Evolutionary conservation across 2,329 filamentous ascomycete genomes (phyloP), one percentile per base, ranked within the genome.

Genomic region (Beauveria rudraprayagi): DNA sequence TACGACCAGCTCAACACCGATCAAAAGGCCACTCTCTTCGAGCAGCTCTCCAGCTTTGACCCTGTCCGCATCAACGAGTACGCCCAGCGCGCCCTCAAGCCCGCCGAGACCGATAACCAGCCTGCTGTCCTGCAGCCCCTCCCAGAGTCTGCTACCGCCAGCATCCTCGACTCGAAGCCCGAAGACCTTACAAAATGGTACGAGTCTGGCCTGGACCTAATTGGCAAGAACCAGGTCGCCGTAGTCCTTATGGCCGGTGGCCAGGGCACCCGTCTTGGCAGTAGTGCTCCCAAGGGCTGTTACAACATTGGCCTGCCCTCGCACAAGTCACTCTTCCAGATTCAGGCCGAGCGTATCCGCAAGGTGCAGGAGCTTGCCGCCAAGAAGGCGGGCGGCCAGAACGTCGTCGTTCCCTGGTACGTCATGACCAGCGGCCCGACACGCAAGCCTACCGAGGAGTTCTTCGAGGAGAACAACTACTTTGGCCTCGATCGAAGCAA

Each of bases 371-470:
- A 86, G 69, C 80, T 97, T 65, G 92, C 93, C 48, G 82, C 86
- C 68, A 86, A 89, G 74, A 85, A 87, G 72, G 80, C 84, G 59
- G 83, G 83, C 62, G 66, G 66, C 17, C 66, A 77, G 63, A 79
- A 78, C 54, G 85, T 85, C 48, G 80, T 88, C 37, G 87, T 97
- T 47, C 94, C 94, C 14, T 99, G 94, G 94, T 99, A 99, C 77
- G 91, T 99, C 75, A 99, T 99, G 94, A 99, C 94, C 69, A 96
- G 91, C 70, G 94, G 94, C 5, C 94, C 94, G 51, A 99, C 94
- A 8, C 85, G 92, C 67, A 86, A 85, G 64, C 91, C 92, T 46
- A 99, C 94, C n/a, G 90, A 96, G 80, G 81, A 89, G 64, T 99
- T 94, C 80, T 97, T 99, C 76, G 78, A 89, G 73, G 82, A 96